Base-by-base conservation (phyloP, 768 basidiomycete species). In the Fomitopsis pulvina region DNA sequence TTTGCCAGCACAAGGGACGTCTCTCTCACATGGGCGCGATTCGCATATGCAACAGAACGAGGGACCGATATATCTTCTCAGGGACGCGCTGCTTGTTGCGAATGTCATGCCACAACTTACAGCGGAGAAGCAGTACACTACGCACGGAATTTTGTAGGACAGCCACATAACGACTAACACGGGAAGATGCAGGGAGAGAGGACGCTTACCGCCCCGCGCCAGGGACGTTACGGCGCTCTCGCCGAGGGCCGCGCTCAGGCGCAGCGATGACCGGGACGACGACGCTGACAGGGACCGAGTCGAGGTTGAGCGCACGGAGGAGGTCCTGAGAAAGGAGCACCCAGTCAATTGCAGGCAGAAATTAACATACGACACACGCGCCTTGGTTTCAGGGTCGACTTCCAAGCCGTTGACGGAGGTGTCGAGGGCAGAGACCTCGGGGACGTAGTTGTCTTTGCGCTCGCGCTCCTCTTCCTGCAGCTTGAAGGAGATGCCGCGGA, bases 401-500 rank as follows among this genome's bases (percentile, higher is more conserved):
- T 93, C 87, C 48, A 97, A 75, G 40, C 86, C 86, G 45, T 75
- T 78, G 4, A 72, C 72, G 51, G 78, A 73, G 52, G 80, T 83
- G 69, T 94, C 89, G 57, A 99, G 87, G 34, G 96, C 96, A 47
- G 96, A 99, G 32, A 96, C 85, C 66, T 98, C 96, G 56, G 96
- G 96, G 47, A 98, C 95, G 70, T 91, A 97, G 79, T 97, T 94
- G 70, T 99, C 96, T 81, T 98, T 98, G 63, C 95, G 77, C 74
- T 99, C 96, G 55, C 96, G 82, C 75, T 99, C 96, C 73, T 99
- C 96, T 67, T 98, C 96, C 70, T 99, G 96, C 61, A 99, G 87
- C 74, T 97, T 96, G 92, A 98, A 99, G 50, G 96, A 98, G 70
- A 99, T 99, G 62, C 96, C 96, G 57, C 93, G 92, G 57, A 99